Base-by-base conservation (phyloP, 768 basidiomycete genomes). In the Rhodotorula paludigena region DNA sequence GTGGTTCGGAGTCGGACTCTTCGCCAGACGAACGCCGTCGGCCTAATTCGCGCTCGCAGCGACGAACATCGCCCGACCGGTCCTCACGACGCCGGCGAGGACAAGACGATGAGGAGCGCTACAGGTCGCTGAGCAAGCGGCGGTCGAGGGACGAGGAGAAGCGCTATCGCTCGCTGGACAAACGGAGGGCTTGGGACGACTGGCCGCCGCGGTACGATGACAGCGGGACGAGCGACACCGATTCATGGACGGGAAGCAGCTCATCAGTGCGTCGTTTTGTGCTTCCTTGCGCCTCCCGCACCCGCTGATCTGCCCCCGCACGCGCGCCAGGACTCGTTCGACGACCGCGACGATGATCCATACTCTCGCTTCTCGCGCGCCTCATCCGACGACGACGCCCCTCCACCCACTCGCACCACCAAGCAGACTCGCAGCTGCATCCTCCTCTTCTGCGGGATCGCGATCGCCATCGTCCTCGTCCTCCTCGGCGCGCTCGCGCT, bases 381-480 rank as follows among this genome's bases (percentile, higher is more conserved):
- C 36, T 23, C 45, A 36, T 15, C 54, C 36, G 15, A 16, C 9
- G 21, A 33, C 12, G 23, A 20, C 49, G 32, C 20, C 10, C 49
- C 30, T 21, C 33, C 15, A 42, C 20, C 41, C 45, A n/a, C 23
- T n/a, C 49, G n/a, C 28, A 28, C 1, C 36, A 41, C 1, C 49
- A 42, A 33, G 9, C 60, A 41, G 28, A 41, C 48, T 0, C 25
- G 25, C 12, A 41, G 33, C 51, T 33, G 28, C 60, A 7, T 61
- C 36, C 8, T 64, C 55, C 28, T 49, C 32, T 45, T 63, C 48
- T 32, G 66, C 61, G 57, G 60, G 21, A 6, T 69, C 48, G 44
- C 42, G 1, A 21, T 57, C 35, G 44, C 28, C 38, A 16, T 62
- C 39, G 6, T 36, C 38, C 57, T 65, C 53, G 23, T 70, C 53